phyloP scores from a whole-genome alignment of 108 stramenopile genomes.

The Fragilaria radians region DNA sequence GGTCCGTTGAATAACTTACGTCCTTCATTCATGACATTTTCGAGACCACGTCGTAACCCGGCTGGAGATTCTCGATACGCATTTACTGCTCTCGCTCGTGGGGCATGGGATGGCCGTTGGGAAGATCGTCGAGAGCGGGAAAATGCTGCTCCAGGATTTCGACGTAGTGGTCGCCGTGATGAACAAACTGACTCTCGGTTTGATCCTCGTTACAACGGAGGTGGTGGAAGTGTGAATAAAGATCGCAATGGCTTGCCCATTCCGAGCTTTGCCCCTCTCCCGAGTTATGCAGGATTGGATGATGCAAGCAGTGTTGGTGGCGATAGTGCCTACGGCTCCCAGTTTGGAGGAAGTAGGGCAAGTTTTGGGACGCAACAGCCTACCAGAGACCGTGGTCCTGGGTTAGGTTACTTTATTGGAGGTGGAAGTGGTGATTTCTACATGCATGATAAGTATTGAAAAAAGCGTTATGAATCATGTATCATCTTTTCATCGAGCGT shows the following conservation, averaged over 20 bases:
- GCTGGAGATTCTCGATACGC: slow-evolving; percentile 81
- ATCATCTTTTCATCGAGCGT: too few species aligned
- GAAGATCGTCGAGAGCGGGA: slow-evolving; percentile 55
- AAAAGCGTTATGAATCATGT: too few species aligned
- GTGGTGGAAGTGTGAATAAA: slow-evolving; percentile 27
- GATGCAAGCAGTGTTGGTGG: slow-evolving; percentile 75
- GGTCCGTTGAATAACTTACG: slow-evolving; percentile 88
- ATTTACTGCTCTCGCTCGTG: slow-evolving; percentile 85
- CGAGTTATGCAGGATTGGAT: slow-evolving; percentile 65
- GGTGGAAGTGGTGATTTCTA: not conserved
- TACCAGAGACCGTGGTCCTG: slow-evolving; percentile 15
- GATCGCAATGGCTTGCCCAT: slow-evolving; percentile 55
- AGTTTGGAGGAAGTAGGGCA: slow-evolving; percentile 42
- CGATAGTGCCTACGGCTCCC: slow-evolving; percentile 54
- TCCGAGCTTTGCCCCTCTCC: slow-evolving; percentile 82
- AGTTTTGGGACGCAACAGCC: slow-evolving; percentile 21
- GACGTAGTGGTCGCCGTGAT: slow-evolving; percentile 39
- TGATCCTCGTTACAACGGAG: slow-evolving; percentile 67
- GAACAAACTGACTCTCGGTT: slow-evolving; percentile 73
- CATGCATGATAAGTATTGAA: too few species aligned
- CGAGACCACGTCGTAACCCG: slow-evolving; percentile 79
- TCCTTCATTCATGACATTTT: slow-evolving; percentile 88
- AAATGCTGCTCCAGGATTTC: slow-evolving; percentile 41
- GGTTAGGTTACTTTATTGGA: slow-evolving; percentile 42
- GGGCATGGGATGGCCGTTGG: slow-evolving; percentile 88